phyloP scores from a whole-genome alignment of 306 rosid species.

The Fragaria nilgerrensis region DNA sequence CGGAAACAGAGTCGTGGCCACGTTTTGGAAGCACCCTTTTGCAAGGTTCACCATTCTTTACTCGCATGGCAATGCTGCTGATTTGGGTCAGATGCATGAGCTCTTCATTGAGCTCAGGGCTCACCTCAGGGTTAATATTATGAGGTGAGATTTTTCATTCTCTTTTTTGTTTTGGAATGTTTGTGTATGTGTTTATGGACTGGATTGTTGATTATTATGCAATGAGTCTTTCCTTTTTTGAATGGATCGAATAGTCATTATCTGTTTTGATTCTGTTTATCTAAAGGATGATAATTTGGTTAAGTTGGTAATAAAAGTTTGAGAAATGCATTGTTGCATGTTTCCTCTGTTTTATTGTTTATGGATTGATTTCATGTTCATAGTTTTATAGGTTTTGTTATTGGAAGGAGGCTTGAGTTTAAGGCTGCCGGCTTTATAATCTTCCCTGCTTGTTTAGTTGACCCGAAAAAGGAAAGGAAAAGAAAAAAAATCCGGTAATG shows the following conservation, averaged over 20 bases:
- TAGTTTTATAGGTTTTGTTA: no score
- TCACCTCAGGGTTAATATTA: slow-evolving; percentile 91
- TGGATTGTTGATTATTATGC: not conserved
- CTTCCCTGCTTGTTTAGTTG: not conserved
- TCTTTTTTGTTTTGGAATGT: not conserved
- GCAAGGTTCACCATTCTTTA: slow-evolving; percentile 81
- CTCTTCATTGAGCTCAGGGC: slow-evolving; percentile 95
- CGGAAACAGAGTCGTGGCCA: slow-evolving; percentile 79
- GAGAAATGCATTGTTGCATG: not conserved
- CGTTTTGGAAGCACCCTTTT: slow-evolving; percentile 84
- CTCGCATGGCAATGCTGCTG: slow-evolving; percentile 99
- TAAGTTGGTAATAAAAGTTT: not conserved
- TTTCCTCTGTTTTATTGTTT: slow-evolving; percentile 3
- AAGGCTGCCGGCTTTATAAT: slow-evolving; percentile 8
- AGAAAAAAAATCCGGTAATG: not conserved
- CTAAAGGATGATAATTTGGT: not conserved
- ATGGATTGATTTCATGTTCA: not conserved
- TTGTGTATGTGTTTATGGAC: not conserved
- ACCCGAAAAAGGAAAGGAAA: not conserved
- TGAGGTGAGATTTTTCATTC: slow-evolving; percentile 43
- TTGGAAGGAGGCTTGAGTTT: no score
- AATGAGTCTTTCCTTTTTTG: not conserved
- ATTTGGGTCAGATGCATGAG: slow-evolving; percentile 92
- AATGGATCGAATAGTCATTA: not conserved
- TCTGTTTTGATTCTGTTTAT: not conserved